phyloP scores from a whole-genome alignment of 2,329 filamentous ascomycete genomes.

The Curvularia sp. region DNA sequence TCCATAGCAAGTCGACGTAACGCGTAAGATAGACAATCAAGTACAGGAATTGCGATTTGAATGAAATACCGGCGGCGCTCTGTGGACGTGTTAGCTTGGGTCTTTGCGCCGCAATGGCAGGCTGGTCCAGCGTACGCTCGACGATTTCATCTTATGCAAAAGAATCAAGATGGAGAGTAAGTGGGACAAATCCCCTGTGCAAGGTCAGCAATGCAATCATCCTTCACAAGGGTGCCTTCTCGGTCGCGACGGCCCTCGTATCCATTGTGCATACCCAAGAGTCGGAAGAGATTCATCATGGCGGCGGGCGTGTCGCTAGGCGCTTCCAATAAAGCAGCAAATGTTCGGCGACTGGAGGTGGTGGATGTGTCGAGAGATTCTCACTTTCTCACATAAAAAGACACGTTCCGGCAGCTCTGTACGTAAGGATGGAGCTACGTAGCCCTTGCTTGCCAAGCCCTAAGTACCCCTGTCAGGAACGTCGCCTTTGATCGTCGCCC shows the following conservation, averaged over 20 bases:
- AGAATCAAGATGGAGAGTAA: conserved; percentile 92
- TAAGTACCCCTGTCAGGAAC: conserved; percentile 32
- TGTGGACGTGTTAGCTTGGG: conserved; percentile 51
- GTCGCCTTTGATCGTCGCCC: conserved; percentile 27
- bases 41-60: conserved; percentile 97
- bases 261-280: conserved; percentile 62
- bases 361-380: conserved; percentile 19
- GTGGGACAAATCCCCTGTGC: conserved; percentile 90
- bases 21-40: conserved; percentile 91
- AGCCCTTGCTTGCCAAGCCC: conserved; percentile 44
- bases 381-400: conserved; percentile 40
- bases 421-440: conserved; percentile 31
- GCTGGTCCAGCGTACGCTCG: conserved; percentile 71
- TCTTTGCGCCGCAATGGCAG: conserved; percentile 9
- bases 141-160: conserved; percentile 89
- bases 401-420: conserved; percentile 46
- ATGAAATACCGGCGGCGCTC: conserved; percentile 97
- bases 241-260: conserved; percentile 2
- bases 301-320: conserved; percentile 32
- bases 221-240: background rate
- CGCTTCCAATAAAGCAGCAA: conserved; percentile 23
- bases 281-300: conserved; percentile 74
- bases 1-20: conserved; percentile 90
- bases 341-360: conserved; percentile 26
- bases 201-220: conserved; percentile 37